Base-by-base conservation (phyloP, 495 filamentous ascomycete species). In the Cercophora samala region DNA sequence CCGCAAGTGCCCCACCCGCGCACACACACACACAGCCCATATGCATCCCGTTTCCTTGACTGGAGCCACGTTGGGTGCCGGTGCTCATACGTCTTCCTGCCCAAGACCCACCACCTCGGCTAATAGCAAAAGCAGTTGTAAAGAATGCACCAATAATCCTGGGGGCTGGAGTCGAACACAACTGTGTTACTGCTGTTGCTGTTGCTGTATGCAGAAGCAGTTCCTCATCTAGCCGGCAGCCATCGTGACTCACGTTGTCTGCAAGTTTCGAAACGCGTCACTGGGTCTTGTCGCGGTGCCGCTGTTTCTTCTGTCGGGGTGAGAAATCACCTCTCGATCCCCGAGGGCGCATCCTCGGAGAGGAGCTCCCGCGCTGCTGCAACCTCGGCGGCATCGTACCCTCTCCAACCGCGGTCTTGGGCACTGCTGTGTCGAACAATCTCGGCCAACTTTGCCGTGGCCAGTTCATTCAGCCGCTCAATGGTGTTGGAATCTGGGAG, bases 301-400 rank as follows among this genome's bases (percentile, higher is more conserved):
- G 63, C 56, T 4, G 53, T 42, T 64, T 55, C 24, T 23, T 46
- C 53, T 58, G 32, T 66, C 60, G n/a, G 51, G 58, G 63, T 21
- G 29, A 24, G 42, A 51, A 67, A 63, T 76, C 68, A 82, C 70
- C 80, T 70, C 77, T 76, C 72, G 72, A 67, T 69, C 51, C 51
- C 64, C 46, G 68, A 53, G 18, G 68, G 65, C 46, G 75, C 69
- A 51, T 75, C 73, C 59, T 74, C 68, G 51, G 89, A 84, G 32
- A 97, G 79, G 67, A 96, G 77, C 68, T 88, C 88, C 72, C 86
- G 86, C 61, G 92, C 92, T 11, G 92, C 92, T 74, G 88, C 86
- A 32, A 97, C 73, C 75, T 97, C 93, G 11, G 85, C 85, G 70
- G 86, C 81, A 60, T 88, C 87, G 75, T 90, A 93, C 42, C 90